Evolutionary conservation across 495 filamentous ascomycete genomes (phyloP).

Genomic region (Penicillium simplicissimum): DNA sequence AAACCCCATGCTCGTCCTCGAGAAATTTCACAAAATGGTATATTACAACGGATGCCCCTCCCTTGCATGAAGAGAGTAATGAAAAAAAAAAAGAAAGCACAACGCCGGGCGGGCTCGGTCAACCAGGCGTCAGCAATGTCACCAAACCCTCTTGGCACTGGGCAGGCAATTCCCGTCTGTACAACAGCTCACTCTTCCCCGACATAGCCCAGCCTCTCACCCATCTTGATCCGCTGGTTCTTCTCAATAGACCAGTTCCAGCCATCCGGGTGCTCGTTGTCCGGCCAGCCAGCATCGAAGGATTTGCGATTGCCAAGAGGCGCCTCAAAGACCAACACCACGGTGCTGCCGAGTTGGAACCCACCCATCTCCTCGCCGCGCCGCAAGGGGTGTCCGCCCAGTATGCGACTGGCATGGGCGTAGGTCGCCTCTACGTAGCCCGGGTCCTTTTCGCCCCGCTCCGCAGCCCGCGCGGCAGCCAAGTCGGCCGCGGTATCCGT

Average conservation of each 20-base stretch:
- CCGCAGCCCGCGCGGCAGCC: conserved; percentile 74
- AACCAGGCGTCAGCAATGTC: neutral
- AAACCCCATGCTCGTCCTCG: neutral
- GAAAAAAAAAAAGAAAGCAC: conserved; percentile 3
- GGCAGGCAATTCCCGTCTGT: neutral
- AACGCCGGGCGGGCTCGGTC: neutral
- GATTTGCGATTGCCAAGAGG: conserved; percentile 65
- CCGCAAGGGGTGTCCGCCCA: conserved; percentile 79
- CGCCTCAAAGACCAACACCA: conserved; percentile 96
- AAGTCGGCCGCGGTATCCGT: conserved; percentile 87
- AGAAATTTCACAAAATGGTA: conserved; percentile 19
- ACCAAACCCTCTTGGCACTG: neutral
- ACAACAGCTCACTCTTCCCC: conserved; percentile 20
- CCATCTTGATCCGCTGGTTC: conserved; percentile 86
- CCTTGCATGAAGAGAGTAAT: neutral
- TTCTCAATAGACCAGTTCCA: conserved; percentile 83
- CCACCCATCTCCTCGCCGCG: conserved; percentile 97
- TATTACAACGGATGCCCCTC: conserved; percentile 17
- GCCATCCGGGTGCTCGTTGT: conserved; percentile 58
- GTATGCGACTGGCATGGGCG: conserved; percentile 67
- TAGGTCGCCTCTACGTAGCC: conserved; percentile 94
- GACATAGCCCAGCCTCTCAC: conserved; percentile 76
- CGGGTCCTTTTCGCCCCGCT: conserved; percentile 74
- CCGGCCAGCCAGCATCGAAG: conserved; percentile 64
- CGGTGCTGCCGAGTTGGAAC: conserved; percentile 92